Conservation (phyloP, 805 yeast genomes). For the Lipomyces spencermartinsiae region DNA sequence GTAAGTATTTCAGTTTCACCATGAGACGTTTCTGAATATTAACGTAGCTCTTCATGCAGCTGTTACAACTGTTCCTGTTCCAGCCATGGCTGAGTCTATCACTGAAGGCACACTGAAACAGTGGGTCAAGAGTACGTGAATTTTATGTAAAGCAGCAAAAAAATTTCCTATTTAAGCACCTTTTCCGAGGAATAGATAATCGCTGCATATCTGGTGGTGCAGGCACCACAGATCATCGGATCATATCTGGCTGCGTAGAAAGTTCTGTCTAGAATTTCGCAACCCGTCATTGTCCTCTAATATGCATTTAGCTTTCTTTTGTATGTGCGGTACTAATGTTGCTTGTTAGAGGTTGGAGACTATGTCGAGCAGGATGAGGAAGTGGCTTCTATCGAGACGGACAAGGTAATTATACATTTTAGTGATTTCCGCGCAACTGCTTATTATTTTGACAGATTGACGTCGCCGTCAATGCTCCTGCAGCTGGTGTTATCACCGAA, state of each 20-base stretch:
- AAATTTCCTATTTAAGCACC: too few relatives aligned
- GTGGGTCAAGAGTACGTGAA: constrained; percentile 47
- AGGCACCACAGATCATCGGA: too few relatives aligned
- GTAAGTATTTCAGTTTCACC: constrained; percentile 5
- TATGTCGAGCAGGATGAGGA: constrained; percentile 85
- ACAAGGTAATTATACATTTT: constrained; percentile 56
- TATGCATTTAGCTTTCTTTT: not conserved
- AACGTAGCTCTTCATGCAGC: constrained; percentile 21
- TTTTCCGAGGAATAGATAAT: too few relatives aligned
- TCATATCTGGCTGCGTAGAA: not conserved
- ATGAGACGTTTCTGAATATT: not conserved
- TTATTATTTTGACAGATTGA: constrained; percentile 61
- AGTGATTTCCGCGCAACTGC: not conserved
- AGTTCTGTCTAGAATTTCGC: not conserved
- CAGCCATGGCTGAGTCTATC: constrained; percentile 98
- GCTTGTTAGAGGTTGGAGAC: constrained; percentile 77
- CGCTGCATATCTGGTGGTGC: too few relatives aligned
- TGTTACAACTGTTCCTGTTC: constrained; percentile 73
- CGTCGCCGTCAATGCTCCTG: constrained; percentile 94
- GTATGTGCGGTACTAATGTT: constrained; percentile 39
- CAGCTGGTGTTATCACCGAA: constrained; percentile 87
- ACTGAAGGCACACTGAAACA: constrained; percentile 92
- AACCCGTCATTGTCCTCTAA: not conserved
- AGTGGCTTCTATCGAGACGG: constrained; percentile 96
- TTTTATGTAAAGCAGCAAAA: too few relatives aligned